Conservation (phyloP, 1,284 basidiomycete genomes). For the Cutaneotrichosporon sp. region DNA sequence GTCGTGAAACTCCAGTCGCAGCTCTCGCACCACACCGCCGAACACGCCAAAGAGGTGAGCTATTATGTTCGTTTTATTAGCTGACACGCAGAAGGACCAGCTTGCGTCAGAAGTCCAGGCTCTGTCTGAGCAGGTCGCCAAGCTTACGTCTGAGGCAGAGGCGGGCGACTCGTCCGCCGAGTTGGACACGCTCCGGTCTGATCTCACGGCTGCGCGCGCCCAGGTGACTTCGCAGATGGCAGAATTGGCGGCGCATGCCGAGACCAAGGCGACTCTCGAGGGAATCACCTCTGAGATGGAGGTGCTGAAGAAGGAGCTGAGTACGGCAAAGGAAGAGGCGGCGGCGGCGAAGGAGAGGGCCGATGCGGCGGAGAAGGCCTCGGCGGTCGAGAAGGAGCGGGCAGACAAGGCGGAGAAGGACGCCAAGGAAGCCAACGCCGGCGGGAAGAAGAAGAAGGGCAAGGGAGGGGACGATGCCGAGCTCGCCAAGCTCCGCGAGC, state of each 20-base stretch:
- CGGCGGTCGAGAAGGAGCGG: constrained; percentile 8
- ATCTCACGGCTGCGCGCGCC: constrained; percentile 26
- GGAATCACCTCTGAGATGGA: constrained; percentile 30
- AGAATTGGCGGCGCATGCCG: constrained; percentile 21
- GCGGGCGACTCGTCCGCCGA: constrained; percentile 21
- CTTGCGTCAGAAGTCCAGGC: constrained; percentile 50
- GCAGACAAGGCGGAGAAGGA: constrained; percentile 15
- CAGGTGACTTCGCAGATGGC: constrained; percentile 21
- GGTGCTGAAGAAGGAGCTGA: constrained; percentile 12
- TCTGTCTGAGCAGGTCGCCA: constrained; percentile 40
- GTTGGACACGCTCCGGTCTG: constrained; percentile 27
- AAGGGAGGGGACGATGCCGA: constrained; percentile 14
- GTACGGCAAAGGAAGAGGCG: neutral
- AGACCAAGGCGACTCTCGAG: constrained; percentile 30
- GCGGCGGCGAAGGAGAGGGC: constrained; percentile 14
- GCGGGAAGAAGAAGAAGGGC: constrained; percentile 20
- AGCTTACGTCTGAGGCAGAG: constrained; percentile 26
- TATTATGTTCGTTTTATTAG: neutral
- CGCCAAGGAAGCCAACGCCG: constrained; percentile 1
- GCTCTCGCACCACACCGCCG: constrained; percentile 30
- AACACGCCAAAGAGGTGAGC: constrained; percentile 51
- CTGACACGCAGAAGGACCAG: constrained; percentile 36
- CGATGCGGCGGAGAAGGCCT: constrained; percentile 14
- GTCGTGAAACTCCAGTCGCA: constrained; percentile 46
- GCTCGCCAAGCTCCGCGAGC: constrained; percentile 22